phyloP scores from a whole-genome alignment of 2,329 filamentous ascomycete genomes.

The Rhinocladiella similis region DNA sequence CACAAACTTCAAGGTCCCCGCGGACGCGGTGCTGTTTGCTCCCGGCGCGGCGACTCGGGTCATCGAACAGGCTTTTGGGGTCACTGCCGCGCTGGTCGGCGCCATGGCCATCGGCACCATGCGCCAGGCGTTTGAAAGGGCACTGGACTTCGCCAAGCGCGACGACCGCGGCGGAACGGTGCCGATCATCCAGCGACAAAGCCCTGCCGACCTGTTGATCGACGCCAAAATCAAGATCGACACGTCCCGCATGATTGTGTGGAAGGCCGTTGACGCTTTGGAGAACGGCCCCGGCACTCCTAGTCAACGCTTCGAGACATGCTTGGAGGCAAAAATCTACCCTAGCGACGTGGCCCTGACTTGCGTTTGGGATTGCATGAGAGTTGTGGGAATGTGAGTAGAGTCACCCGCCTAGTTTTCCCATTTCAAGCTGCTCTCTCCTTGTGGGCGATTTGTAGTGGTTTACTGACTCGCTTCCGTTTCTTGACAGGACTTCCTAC shows the following conservation, averaged over 20 bases:
- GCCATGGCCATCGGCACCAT: constrained; percentile 57
- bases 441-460: no score
- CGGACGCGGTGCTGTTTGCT: constrained; percentile 46
- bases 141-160: constrained; percentile 49
- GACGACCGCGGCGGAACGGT: constrained; percentile 47
- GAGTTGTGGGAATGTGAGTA: constrained; percentile 52
- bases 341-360: constrained; percentile 51
- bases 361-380: constrained; percentile 50
- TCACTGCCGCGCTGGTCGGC: constrained; percentile 51
- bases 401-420: background rate
- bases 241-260: constrained; percentile 49
- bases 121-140: constrained; percentile 54
- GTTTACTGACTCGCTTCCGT: background rate
- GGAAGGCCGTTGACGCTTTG: constrained; percentile 51
- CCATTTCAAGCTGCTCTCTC: no score
- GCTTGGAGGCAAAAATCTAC: constrained; percentile 53
- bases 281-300: constrained; percentile 45
- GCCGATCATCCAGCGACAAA: constrained; percentile 49
- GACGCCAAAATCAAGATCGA: constrained; percentile 54
- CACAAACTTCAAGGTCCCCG: constrained; percentile 49
- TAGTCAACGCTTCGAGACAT: constrained; percentile 45
- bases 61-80: constrained; percentile 45
- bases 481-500: constrained; percentile 35
- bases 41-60: constrained; percentile 46
- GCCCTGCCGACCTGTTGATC: constrained; percentile 53